Evolutionary conservation across 1,284 basidiomycete species (phyloP).

Genomic region (Ustilago cynodontis): DNA sequence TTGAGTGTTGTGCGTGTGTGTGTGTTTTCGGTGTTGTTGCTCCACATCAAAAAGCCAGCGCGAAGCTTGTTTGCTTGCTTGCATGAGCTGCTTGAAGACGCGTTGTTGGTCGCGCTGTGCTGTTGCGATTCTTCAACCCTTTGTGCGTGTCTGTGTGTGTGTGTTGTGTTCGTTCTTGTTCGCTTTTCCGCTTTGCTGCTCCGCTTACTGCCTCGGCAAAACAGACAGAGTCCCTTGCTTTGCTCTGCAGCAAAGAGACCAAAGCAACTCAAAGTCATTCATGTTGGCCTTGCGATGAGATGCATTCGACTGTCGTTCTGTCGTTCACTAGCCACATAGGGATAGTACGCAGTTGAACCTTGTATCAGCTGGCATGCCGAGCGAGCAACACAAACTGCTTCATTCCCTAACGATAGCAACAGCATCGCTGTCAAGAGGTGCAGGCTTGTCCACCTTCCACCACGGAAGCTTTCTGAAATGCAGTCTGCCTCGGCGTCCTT

Average conservation of each 20-base stretch:
- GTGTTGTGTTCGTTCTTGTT: background rate
- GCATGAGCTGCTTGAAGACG: background rate
- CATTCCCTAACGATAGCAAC: too few species aligned
- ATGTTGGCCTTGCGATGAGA: background rate
- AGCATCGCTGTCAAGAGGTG: too few species aligned
- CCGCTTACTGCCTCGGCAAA: constrained; percentile 2
- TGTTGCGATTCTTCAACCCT: background rate
- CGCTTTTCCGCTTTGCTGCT: background rate
- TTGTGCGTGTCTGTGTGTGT: too few species aligned
- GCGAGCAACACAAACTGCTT: too few species aligned
- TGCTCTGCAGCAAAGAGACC: background rate
- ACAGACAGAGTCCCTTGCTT: constrained; percentile 1
- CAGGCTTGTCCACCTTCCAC: too few species aligned
- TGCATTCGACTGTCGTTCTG: background rate
- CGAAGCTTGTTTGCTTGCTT: background rate
- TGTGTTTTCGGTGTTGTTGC: constrained; percentile 6
- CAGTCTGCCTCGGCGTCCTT: background rate
- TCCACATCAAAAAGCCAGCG: constrained; percentile 6
- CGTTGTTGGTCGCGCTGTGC: background rate
- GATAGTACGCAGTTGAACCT: too few species aligned
- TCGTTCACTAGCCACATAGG: too few species aligned
- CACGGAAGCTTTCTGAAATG: background rate
- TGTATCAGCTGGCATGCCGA: too few species aligned
- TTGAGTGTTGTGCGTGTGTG: background rate
- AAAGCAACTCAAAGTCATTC: too few species aligned